Percentiles rank a stretch among this genome's conserved stretches.
Conservation (phyloP, 2,329 filamentous ascomycete genomes). For the Talaromyces sp. region DNA sequence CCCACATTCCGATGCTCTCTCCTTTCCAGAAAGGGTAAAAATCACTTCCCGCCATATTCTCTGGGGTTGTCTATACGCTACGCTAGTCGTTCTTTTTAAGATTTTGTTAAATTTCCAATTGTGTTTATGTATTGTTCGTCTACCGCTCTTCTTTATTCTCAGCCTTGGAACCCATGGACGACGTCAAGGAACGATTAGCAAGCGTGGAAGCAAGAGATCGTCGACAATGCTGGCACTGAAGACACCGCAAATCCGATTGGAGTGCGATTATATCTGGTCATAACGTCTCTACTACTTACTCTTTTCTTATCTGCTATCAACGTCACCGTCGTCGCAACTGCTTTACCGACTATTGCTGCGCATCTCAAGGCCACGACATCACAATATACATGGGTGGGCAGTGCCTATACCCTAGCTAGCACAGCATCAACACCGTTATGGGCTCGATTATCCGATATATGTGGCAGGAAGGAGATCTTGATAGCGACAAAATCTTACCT, state of each 20-base stretch:
- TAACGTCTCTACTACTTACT: conserved; percentile 6
- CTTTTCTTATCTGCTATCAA: conserved; percentile 25
- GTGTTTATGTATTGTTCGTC: background rate
- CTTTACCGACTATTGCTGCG: conserved; percentile 53
- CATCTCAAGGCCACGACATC: conserved; percentile 46
- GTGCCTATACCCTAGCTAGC: conserved; percentile 49
- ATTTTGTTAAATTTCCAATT: background rate
- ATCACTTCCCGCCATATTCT: background rate
- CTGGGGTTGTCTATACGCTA: background rate
- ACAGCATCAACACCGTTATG: conserved; percentile 34
- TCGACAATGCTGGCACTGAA: background rate
- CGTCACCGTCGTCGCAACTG: conserved; percentile 54
- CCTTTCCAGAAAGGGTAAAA: background rate
- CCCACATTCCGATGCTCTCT: background rate
- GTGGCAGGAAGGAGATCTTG: conserved; percentile 54
- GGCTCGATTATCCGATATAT: conserved; percentile 51
- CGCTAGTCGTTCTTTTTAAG: background rate
- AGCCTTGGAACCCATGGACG: background rate
- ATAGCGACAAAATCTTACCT: conserved; percentile 48
- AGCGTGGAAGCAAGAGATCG: conserved; percentile 2
- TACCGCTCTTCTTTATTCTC: background rate
- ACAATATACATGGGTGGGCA: conserved; percentile 52
- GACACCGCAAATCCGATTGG: background rate
- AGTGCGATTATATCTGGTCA: conserved; percentile 12
- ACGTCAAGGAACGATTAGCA: conserved; percentile 3